A percentile compares a stretch with the other conserved stretches of the same genome.
Evolutionary conservation across 371 early-diverging fungal genomes (phyloP).

Genomic region (Mucor racemosus): DNA sequence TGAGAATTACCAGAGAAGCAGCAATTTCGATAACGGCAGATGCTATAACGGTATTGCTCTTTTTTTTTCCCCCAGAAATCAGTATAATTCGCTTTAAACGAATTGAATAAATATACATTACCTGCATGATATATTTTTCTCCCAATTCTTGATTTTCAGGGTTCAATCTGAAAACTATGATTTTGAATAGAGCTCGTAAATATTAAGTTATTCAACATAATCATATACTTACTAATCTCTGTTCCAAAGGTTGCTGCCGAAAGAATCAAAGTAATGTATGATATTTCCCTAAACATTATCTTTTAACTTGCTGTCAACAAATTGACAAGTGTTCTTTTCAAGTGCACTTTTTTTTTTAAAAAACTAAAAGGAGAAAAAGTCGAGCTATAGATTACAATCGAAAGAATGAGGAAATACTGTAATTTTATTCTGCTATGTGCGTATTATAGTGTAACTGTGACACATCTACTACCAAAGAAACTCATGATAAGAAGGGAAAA

Average conservation of each 20-base stretch:
- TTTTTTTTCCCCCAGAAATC: no score
- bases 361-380: background rate
- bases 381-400: background rate
- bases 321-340: background rate
- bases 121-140: background rate
- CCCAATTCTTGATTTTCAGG: background rate
- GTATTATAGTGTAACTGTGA: background rate
- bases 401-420: background rate
- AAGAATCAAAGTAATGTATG: constrained; percentile 4
- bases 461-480: background rate
- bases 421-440: background rate
- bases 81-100: background rate
- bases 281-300: constrained; percentile 4
- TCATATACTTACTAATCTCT: background rate
- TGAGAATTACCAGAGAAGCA: background rate
- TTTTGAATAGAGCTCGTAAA: background rate
- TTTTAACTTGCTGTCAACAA: background rate
- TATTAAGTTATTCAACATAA: background rate
- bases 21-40: background rate
- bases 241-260: background rate
- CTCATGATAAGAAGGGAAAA: background rate
- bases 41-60: background rate
- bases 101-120: background rate
- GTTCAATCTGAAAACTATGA: constrained; percentile 4
- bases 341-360: background rate